Percentiles rank a stretch among this genome's conserved stretches.
Evolutionary conservation across 805 yeast species (phyloP).

Genomic region (Suhomyces canberraensis): DNA sequence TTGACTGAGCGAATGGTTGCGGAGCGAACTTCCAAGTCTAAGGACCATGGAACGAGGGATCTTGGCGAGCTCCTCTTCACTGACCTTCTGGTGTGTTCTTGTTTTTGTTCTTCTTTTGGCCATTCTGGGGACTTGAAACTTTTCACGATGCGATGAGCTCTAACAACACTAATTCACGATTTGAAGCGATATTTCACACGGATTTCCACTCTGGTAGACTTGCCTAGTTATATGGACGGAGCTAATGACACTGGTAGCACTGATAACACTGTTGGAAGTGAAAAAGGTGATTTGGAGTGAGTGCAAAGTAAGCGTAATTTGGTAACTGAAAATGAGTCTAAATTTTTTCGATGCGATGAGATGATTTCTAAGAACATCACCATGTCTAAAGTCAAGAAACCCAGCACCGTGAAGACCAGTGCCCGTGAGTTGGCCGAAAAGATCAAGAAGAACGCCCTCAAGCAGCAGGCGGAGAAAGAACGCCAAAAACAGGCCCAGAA

Average conservation of each 20-base stretch:
- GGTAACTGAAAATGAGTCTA: no score
- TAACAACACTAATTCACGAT: no score
- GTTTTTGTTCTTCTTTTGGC: conserved; percentile 56
- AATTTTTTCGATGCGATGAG: no score
- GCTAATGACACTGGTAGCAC: no score
- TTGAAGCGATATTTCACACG: no score
- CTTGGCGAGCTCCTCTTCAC: conserved; percentile 64
- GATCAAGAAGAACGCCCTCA: conserved; percentile 28
- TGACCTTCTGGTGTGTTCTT: conserved; percentile 74
- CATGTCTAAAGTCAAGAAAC: conserved; percentile 5
- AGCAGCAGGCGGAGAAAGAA: conserved; percentile 14
- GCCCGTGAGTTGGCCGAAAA: conserved; percentile 55
- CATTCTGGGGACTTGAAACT: no score
- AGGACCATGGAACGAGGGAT: conserved; percentile 94
- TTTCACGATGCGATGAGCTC: no score
- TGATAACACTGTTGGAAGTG: no score
- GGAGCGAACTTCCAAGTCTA: conserved; percentile 72
- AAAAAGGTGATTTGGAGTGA: no score
- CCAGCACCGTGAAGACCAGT: conserved; percentile 18
- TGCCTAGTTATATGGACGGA: background rate
- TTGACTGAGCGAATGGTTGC: conserved; percentile 79
- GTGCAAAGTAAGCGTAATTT: no score
- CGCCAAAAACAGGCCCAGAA: conserved; percentile 5
- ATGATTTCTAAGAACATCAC: no score
- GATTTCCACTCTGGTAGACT: conserved; percentile 1